phyloP scores from a whole-genome alignment of 768 basidiomycete genomes.

The Tulasnella sp. region DNA sequence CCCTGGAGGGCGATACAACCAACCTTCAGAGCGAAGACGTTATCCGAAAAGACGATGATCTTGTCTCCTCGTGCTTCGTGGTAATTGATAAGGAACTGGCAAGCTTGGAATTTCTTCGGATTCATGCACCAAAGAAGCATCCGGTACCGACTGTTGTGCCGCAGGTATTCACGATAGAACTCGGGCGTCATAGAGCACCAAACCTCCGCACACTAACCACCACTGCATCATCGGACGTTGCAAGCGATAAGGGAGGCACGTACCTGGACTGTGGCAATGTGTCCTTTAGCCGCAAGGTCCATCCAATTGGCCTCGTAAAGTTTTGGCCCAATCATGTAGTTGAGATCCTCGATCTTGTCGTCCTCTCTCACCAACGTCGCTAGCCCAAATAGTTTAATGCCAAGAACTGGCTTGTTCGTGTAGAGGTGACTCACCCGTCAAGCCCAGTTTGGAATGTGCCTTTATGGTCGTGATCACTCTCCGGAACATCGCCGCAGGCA shows the following conservation, averaged over 20 bases:
- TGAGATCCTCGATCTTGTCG: slow-evolving; percentile 95
- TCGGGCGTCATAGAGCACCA: slow-evolving; percentile 99
- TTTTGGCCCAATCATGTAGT: slow-evolving; percentile 99
- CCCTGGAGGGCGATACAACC: slow-evolving; percentile 29
- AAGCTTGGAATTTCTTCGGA: slow-evolving; percentile 97
- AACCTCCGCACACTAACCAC: slow-evolving; percentile 98
- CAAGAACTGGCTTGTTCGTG: too few relatives aligned
- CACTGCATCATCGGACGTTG: too few relatives aligned
- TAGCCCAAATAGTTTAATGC: slow-evolving; percentile 25
- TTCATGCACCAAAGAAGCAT: slow-evolving; percentile 99
- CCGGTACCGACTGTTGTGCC: slow-evolving; percentile 82
- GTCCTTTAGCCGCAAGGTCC: slow-evolving; percentile 98
- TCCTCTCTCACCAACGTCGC: slow-evolving; percentile 98
- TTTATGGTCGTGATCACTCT: slow-evolving; percentile 97
- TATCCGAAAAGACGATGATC: slow-evolving; percentile 98
- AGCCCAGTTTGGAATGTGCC: slow-evolving; percentile 93
- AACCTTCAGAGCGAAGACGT: slow-evolving; percentile 93
- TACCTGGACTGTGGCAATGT: slow-evolving; percentile 99
- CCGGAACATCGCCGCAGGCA: slow-evolving; percentile 97
- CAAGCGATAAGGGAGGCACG: slow-evolving; percentile 21
- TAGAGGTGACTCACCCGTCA: slow-evolving; percentile 60
- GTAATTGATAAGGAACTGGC: slow-evolving; percentile 96
- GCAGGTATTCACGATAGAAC: slow-evolving; percentile 94
- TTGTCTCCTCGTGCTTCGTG: slow-evolving; percentile 98
- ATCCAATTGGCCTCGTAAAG: slow-evolving; percentile 99